Conservation (phyloP, 768 basidiomycete species). For the Lactifluus hygrophoroides region DNA sequence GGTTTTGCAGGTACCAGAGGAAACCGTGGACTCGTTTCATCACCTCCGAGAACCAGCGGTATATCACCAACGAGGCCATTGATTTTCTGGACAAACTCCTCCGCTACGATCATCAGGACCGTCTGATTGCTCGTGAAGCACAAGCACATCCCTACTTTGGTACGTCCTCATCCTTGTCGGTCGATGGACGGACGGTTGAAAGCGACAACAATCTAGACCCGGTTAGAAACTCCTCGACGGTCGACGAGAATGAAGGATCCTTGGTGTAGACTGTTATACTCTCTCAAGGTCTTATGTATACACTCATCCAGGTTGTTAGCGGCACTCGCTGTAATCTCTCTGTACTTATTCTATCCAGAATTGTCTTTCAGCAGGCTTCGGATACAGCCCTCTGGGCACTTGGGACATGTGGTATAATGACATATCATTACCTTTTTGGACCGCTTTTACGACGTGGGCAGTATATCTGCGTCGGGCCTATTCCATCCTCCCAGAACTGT, state of each 20-base stretch:
- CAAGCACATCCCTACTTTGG: conserved; percentile 92
- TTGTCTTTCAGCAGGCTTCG: conserved; percentile 11
- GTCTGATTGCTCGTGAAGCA: conserved; percentile 89
- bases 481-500: neutral
- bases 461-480: neutral
- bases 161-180: conserved; percentile 27
- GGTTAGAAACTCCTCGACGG: conserved; percentile 46
- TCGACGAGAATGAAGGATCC: conserved; percentile 56
- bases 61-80: conserved; percentile 94
- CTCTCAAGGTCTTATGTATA: conserved; percentile 10
- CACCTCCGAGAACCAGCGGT: conserved; percentile 91
- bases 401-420: conserved; percentile 15
- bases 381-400: conserved; percentile 7
- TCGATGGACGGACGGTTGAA: conserved; percentile 19
- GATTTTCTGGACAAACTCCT: conserved; percentile 93
- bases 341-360: conserved; percentile 19
- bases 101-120: conserved; percentile 95
- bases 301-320: conserved; percentile 9
- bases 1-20: conserved; percentile 61
- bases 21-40: conserved; percentile 96
- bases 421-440: conserved; percentile 4
- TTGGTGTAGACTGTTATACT: conserved; percentile 26
- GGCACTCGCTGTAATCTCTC: conserved; percentile 16
- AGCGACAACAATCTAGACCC: conserved; percentile 49
- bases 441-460: neutral